phyloP scores from a whole-genome alignment of 768 basidiomycete genomes.

The Neoboletus brunneissimus region DNA sequence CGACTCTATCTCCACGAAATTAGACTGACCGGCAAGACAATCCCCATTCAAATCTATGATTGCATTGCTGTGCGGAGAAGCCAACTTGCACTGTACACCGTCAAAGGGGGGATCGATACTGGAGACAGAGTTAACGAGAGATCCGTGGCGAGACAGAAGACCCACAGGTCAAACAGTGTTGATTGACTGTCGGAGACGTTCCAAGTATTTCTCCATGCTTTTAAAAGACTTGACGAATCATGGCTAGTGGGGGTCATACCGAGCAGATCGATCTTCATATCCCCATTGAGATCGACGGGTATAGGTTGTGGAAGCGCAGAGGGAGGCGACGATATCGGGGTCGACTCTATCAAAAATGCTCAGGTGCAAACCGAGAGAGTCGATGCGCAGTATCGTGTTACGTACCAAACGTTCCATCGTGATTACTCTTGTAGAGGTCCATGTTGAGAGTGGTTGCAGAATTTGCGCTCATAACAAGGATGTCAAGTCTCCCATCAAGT shows the following conservation, averaged over 20 bases:
- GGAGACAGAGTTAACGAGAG: conserved; percentile 4
- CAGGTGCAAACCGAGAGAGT: neutral
- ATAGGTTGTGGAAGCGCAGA: conserved; percentile 80
- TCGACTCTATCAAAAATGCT: conserved; percentile 12
- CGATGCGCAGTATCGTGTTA: neutral
- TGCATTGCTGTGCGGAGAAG: conserved; percentile 92
- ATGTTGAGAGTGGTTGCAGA: conserved; percentile 55
- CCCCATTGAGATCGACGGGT: conserved; percentile 80
- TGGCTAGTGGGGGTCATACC: conserved; percentile 52
- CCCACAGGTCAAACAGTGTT: conserved; percentile 68
- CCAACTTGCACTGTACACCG: conserved; percentile 67
- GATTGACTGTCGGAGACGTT: conserved; percentile 52
- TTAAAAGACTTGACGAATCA: conserved; percentile 40
- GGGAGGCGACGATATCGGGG: conserved; percentile 52
- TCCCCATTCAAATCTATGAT: conserved; percentile 94
- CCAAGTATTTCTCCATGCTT: conserved; percentile 83
- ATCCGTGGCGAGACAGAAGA: neutral
- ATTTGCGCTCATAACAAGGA: conserved; percentile 80
- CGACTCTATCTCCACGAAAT: neutral
- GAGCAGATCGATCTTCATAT: conserved; percentile 86
- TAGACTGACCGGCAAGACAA: conserved; percentile 74
- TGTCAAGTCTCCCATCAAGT: conserved; percentile 85
- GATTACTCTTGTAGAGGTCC: conserved; percentile 64
- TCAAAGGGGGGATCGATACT: conserved; percentile 61
- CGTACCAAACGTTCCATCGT: conserved; percentile 66